Evolutionary conservation across 192 early-diverging fungal genomes (phyloP).

Genomic region (Backusella liffmaniae): DNA sequence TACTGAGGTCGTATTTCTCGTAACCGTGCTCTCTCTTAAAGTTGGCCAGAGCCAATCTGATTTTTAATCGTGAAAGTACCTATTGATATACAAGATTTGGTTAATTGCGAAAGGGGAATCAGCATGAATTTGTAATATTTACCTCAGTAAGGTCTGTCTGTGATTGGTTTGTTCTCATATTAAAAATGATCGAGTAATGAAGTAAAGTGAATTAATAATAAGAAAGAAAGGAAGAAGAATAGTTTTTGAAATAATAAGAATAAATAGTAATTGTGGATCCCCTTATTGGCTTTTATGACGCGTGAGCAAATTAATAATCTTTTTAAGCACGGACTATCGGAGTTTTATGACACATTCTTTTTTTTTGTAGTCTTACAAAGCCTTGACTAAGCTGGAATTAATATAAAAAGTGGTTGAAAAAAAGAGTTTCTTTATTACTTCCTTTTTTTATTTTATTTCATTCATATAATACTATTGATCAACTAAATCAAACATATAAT

Average conservation of each 20-base stretch:
- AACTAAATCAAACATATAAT: background rate
- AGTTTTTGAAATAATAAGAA: background rate
- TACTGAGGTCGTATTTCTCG: conserved; percentile 18
- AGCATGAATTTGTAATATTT: background rate
- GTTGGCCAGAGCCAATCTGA: conserved; percentile 26
- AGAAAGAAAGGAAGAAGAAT: background rate
- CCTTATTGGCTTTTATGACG: background rate
- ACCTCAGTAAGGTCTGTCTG: background rate
- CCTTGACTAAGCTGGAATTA: background rate
- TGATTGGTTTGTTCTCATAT: background rate
- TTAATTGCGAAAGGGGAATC: background rate
- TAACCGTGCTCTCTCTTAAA: conserved; percentile 33
- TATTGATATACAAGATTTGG: background rate
- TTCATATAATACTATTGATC: background rate
- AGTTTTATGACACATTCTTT: background rate
- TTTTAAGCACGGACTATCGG: background rate
- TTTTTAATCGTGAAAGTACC: conserved; percentile 26
- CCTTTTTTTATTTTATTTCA: background rate
- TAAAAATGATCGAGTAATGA: background rate
- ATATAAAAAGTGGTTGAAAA: background rate
- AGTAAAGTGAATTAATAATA: background rate
- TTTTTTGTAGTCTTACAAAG: background rate
- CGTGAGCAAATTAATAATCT: conserved; percentile 10
- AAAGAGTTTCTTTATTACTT: background rate
- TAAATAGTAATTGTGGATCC: background rate